Evolutionary conservation across 169 alveolate genomes (phyloP), one percentile per base, ranked within the genome.

Genomic region (Plasmodium adleri): DNA sequence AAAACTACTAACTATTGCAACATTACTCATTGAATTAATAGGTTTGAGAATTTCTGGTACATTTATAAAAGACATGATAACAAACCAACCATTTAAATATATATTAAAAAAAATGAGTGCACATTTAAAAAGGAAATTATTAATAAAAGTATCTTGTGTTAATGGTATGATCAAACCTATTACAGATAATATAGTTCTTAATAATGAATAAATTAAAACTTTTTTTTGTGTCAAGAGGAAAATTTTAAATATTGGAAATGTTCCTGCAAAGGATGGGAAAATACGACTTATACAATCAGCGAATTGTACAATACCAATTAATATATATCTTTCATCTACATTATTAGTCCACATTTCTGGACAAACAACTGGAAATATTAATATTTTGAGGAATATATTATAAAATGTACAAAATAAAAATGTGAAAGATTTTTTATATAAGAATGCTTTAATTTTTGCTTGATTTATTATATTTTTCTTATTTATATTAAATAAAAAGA

Each of bases 291-390:
- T 28, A 26, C 85, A 80, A 62, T 80, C 90, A 26, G 73, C 83
- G 49, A 80, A 9, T 59, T 80, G 90, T 2, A 80, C 90, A 71
- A 80, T 80, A 10, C 90, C 90, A 17, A 80, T 80, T 60, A 80
- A 66, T 54, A 80, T 80, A 43, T 80, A 80, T 52, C 90, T 39
- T 60, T 80, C 83, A 13, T 80, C 83, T 3, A 80, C 90, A 12
- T 80, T 54, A n/a, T 15, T 67, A 4, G 90, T 80, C 90, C 90
- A 80, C 83, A 80, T 67, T 67, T 80, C 90, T 47, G 90, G 90
- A 43, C 90, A 80, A 28, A 67, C 90, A 26, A 80, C 90, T 3
- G 90, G 90, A 15, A 80, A 80, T 56, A 80, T 72, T 47, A 54
- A 26, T 12, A 80, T 67, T 63, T 80, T 80, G 10, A 80, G 63